A percentile compares a stretch with the other conserved stretches of the same genome.
Evolutionary conservation across 2,329 filamentous ascomycete species (phyloP).

Genomic region (Stachybotrys chlorohalonatus): DNA sequence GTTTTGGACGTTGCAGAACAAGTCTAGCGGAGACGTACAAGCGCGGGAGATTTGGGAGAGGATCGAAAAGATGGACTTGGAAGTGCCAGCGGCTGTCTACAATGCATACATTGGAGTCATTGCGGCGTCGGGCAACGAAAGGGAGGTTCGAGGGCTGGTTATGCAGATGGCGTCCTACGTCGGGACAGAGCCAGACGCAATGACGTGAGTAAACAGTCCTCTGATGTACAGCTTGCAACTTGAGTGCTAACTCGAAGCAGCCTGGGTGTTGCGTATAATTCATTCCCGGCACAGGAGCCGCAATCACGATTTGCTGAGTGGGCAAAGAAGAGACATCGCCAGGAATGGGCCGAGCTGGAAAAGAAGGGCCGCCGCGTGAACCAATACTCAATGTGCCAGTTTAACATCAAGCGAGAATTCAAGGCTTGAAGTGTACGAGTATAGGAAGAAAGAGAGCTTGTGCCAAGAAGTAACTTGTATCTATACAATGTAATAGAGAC

Average conservation of each 20-base stretch:
- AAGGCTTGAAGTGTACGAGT: slow-evolving; percentile 34
- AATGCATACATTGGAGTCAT: slow-evolving; percentile 69
- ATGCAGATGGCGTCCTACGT: slow-evolving; percentile 57
- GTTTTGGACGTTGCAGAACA: slow-evolving; percentile 66
- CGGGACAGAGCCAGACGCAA: slow-evolving; percentile 56
- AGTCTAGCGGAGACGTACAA: slow-evolving; percentile 45
- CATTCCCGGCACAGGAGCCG: slow-evolving; percentile 52
- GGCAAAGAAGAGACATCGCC: slow-evolving; percentile 59
- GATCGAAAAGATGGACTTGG: slow-evolving; percentile 66
- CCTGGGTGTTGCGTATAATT: slow-evolving; percentile 68
- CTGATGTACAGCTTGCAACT: not conserved
- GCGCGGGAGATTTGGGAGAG: slow-evolving; percentile 63
- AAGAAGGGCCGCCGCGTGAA: slow-evolving; percentile 38
- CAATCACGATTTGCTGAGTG: slow-evolving; percentile 67
- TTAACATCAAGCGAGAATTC: slow-evolving; percentile 39
- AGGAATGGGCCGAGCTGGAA: slow-evolving; percentile 59
- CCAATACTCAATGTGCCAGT: slow-evolving; percentile 35
- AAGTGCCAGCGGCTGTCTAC: slow-evolving; percentile 65
- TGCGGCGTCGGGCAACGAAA: slow-evolving; percentile 61
- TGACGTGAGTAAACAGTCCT: slow-evolving; percentile 50
- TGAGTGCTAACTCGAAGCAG: slow-evolving; percentile 30
- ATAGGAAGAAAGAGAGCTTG: slow-evolving; percentile 10
- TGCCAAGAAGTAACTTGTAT: slow-evolving; percentile 19
- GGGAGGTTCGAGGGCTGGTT: slow-evolving; percentile 58
- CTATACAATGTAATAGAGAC: slow-evolving; percentile 20